Conservation (phyloP, 1,284 basidiomycete species). For the Moesziomyces antarcticus region DNA sequence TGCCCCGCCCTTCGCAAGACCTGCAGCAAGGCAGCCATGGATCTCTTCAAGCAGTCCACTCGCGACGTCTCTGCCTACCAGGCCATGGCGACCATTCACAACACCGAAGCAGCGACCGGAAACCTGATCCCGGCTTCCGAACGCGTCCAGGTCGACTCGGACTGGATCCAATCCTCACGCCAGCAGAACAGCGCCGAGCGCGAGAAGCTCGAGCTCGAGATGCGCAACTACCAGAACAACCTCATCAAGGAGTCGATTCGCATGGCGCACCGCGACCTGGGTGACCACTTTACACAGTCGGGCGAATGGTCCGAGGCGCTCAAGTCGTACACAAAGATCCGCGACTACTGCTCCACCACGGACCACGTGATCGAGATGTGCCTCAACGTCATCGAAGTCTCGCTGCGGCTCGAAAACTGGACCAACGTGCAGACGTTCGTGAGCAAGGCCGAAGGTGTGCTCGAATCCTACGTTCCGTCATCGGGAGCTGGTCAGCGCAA, state of each 20-base stretch:
- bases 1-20: slow-evolving; percentile 38
- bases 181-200: slow-evolving; percentile 76
- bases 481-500: slow-evolving; percentile 69
- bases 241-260: slow-evolving; percentile 94
- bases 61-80: slow-evolving; percentile 43
- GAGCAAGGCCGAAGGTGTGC: slow-evolving; percentile 87
- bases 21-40: slow-evolving; percentile 43
- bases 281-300: slow-evolving; percentile 76
- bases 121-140: slow-evolving; percentile 26
- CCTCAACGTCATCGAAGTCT: slow-evolving; percentile 70
- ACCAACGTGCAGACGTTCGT: slow-evolving; percentile 84
- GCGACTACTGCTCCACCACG: slow-evolving; percentile 85
- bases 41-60: slow-evolving; percentile 33
- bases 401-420: slow-evolving; percentile 84
- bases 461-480: slow-evolving; percentile 74
- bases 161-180: slow-evolving; percentile 77
- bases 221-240: slow-evolving; percentile 88
- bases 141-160: slow-evolving; percentile 63
- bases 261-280: slow-evolving; percentile 86
- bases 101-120: slow-evolving; percentile 36
- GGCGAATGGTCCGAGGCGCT: slow-evolving; percentile 79
- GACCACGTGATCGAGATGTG: slow-evolving; percentile 84
- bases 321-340: slow-evolving; percentile 82
- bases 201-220: slow-evolving; percentile 82
- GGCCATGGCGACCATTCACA: slow-evolving; percentile 36